phyloP scores from a whole-genome alignment of 2,329 filamentous ascomycete genomes.

The Arachnopeziza araneosa region DNA sequence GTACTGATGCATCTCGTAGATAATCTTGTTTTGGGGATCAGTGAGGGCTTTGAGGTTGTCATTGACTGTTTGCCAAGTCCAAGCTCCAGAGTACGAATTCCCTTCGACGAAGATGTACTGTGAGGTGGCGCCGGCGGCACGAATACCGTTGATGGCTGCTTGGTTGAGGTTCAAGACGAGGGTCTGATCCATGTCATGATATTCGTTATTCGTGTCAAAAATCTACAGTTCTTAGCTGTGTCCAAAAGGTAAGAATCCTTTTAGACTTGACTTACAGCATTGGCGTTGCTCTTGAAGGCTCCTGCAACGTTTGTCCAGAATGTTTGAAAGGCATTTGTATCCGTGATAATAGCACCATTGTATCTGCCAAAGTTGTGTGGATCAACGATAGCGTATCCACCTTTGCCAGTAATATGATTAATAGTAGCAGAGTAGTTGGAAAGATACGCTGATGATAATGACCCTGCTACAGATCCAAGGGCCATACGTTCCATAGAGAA shows the following conservation, averaged over 20 bases:
- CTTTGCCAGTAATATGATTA: slow-evolving; percentile 42
- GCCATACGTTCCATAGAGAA: slow-evolving; percentile 53
- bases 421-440: slow-evolving; percentile 38
- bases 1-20: slow-evolving; percentile 60
- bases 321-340: slow-evolving; percentile 33
- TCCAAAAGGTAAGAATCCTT: not conserved
- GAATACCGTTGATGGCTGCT: slow-evolving; percentile 39
- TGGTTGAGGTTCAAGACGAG: slow-evolving; percentile 39
- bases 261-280: slow-evolving; percentile 23
- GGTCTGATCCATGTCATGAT: slow-evolving; percentile 37
- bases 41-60: slow-evolving; percentile 40
- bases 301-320: slow-evolving; percentile 37
- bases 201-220: slow-evolving; percentile 42
- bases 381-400: slow-evolving; percentile 42
- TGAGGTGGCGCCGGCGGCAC: slow-evolving; percentile 37
- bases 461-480: slow-evolving; percentile 41
- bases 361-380: slow-evolving; percentile 48
- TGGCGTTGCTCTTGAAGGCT: slow-evolving; percentile 32
- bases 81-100: slow-evolving; percentile 29
- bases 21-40: slow-evolving; percentile 46
- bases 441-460: slow-evolving; percentile 37
- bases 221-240: not conserved
- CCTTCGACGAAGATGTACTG: slow-evolving; percentile 58
- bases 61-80: slow-evolving; percentile 32
- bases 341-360: slow-evolving; percentile 34